Evolutionary conservation across 805 yeast genomes (phyloP).

Genomic region (Saccharomycopsis fibuligera): DNA sequence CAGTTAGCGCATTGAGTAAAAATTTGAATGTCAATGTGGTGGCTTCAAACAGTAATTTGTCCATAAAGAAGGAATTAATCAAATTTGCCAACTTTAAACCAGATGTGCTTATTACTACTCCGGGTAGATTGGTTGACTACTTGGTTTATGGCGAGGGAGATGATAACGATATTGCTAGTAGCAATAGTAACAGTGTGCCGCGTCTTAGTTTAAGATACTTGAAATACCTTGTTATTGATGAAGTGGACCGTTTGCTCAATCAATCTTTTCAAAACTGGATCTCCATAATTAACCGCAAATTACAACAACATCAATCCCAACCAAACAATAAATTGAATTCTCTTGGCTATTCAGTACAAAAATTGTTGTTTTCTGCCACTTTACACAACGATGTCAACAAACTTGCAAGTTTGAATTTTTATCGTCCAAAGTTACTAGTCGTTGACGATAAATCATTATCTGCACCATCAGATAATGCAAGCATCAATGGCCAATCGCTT

Average conservation of each 20-base stretch:
- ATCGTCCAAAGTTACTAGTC: conserved; percentile 65
- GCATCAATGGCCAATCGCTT: conserved; percentile 33
- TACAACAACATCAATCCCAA: conserved; percentile 32
- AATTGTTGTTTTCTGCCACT: conserved; percentile 87
- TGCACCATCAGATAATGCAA: conserved; percentile 37
- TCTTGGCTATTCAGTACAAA: conserved; percentile 35
- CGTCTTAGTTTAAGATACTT: conserved; percentile 45
- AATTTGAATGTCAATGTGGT: conserved; percentile 65
- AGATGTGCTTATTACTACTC: conserved; percentile 67
- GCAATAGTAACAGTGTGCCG: conserved; percentile 22
- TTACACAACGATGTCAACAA: conserved; percentile 90
- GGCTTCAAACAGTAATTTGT: conserved; percentile 44
- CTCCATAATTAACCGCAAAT: conserved; percentile 38
- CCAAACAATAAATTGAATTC: conserved; percentile 26
- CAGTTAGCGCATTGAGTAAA: conserved; percentile 49
- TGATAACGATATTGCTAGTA: conserved; percentile 23
- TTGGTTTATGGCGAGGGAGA: conserved; percentile 30
- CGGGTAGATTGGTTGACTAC: conserved; percentile 85
- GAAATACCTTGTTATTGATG: conserved; percentile 66
- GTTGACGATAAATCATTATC: conserved; percentile 48
- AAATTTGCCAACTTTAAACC: conserved; percentile 45
- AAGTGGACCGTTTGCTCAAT: conserved; percentile 75
- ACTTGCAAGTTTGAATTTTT: conserved; percentile 61
- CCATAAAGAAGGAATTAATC: conserved; percentile 55
- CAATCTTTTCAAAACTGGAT: conserved; percentile 95